These are phyloP conservation scores for Tephrocybe rancida DNA, from an alignment of 768 basidiomycete species.

Conservation along the genomic window DNA sequence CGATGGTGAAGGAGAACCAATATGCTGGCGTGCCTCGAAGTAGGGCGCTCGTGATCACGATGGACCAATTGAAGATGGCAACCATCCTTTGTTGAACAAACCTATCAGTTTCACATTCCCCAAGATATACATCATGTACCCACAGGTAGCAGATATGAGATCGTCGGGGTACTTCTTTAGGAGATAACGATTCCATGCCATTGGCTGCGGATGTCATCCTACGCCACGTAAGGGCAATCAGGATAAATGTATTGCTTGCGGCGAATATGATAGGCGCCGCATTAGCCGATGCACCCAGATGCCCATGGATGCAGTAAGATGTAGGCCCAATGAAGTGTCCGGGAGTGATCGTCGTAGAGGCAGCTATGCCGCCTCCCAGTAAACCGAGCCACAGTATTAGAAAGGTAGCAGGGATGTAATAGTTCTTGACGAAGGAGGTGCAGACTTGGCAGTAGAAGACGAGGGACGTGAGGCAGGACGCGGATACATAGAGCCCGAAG, in stretches of 20 bases:
- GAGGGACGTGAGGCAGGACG: background rate
- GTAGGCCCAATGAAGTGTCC: conserved; percentile 6
- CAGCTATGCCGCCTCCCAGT: background rate
- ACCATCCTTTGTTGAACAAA: background rate
- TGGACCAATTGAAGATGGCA: conserved; percentile 6
- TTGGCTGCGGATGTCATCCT: background rate
- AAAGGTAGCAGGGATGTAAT: background rate
- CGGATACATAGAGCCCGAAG: background rate
- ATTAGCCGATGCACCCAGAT: background rate
- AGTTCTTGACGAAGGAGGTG: background rate
- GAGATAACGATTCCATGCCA: background rate
- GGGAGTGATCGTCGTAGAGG: background rate
- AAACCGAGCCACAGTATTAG: conserved; percentile 2
- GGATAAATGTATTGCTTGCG: background rate
- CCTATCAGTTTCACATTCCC: background rate
- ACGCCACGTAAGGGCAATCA: background rate
- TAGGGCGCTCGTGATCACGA: conserved; percentile 3
- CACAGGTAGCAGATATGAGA: too few relatives aligned
- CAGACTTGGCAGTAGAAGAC: background rate
- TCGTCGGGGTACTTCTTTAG: background rate
- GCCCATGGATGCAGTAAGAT: conserved; percentile 4
- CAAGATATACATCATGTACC: too few relatives aligned
- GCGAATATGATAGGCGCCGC: conserved; percentile 2
- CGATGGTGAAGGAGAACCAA: conserved; percentile 4
- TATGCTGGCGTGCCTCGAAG: background rate